These are phyloP conservation scores for Anacardium occidentale DNA, from an alignment of 345 rosid genomes.

Conservation along the genomic window DNA sequence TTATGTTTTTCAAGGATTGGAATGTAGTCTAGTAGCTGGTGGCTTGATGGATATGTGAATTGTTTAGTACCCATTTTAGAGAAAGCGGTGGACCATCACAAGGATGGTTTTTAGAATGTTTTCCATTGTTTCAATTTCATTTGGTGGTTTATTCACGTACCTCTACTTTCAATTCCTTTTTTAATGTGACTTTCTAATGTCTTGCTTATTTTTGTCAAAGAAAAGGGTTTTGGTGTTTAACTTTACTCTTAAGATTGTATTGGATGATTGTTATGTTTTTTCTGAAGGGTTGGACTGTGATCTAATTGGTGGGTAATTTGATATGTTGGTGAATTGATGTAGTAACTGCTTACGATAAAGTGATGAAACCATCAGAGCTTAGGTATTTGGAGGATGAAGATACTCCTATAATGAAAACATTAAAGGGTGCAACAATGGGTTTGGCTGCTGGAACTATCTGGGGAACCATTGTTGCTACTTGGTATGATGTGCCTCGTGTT, in stretches of 20 bases:
- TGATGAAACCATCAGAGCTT: slow-evolving; percentile 76
- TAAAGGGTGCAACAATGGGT: slow-evolving; percentile 83
- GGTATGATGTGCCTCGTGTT: slow-evolving; percentile 96
- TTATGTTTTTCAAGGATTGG: no score
- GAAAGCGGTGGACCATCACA: no score
- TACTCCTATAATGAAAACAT: slow-evolving; percentile 67
- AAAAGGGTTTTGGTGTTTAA: no score
- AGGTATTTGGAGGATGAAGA: slow-evolving; percentile 88
- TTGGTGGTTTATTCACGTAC: background rate
- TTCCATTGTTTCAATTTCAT: background rate
- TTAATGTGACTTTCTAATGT: no score
- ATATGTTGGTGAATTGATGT: slow-evolving; percentile 8
- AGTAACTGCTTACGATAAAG: slow-evolving; percentile 26
- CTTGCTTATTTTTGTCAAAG: background rate
- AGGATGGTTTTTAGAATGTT: background rate
- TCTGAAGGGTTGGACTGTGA: background rate
- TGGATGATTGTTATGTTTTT: background rate
- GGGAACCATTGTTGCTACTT: slow-evolving; percentile 84
- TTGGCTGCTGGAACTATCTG: slow-evolving; percentile 79
- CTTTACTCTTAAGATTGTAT: background rate
- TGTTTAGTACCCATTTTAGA: no score
- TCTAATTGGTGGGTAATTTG: background rate
- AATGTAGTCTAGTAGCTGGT: no score
- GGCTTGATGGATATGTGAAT: no score
- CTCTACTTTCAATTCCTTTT: no score